Evolutionary conservation across 768 basidiomycete species (phyloP), one percentile per base, ranked within the genome.

Genomic region (Amylocystis lapponica): DNA sequence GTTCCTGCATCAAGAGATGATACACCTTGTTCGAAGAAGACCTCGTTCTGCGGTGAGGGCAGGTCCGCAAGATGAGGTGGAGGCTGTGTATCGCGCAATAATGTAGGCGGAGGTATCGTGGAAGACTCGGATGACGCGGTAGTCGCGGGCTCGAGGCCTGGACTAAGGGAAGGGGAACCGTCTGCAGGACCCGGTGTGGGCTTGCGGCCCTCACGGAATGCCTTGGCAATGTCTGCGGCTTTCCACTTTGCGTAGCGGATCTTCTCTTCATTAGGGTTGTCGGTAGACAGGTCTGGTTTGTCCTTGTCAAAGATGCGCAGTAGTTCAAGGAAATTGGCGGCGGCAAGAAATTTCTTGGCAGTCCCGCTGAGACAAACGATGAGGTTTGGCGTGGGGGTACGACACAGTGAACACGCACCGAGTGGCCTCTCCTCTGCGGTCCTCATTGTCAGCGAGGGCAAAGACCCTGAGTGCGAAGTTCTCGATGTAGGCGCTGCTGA

Each of bases 241-340:
- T 97, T 97, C 94, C 96, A 99, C 62, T 96, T 91, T 4, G 93
- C 79, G 65, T 98, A 99, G 43, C 79, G 82, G 27, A 95, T 78
- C 64, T 96, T 98, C 49, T 86, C 86, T 52, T 82, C 82, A 49
- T 80, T 78, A 5, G 77, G 70, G 27, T 76, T 54, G 36, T 47
- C 51, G 14, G 37, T 41, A 35, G 33, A 50, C 21, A 41, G 35
- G 13, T 37, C 30, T 38, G 66, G 51, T 50, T 78, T 75, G 78
- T 80, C 45, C n/a, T 45, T 49, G 20, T 59, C 60, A 57, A 95
- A 94, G 4, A 81, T 75, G 37, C 75, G 78, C 41, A 97, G 75
- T 22, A 96, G 71, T 63, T 99, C 93, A 34, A 98, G 78, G 64
- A 98, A 98, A 60, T 91, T 90, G 40, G 91, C 84, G 25, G 95